Evolutionary conservation across 2,329 filamentous ascomycete species (phyloP), one percentile per base, ranked within the genome.

Genomic region (Sphaerulina musiva): DNA sequence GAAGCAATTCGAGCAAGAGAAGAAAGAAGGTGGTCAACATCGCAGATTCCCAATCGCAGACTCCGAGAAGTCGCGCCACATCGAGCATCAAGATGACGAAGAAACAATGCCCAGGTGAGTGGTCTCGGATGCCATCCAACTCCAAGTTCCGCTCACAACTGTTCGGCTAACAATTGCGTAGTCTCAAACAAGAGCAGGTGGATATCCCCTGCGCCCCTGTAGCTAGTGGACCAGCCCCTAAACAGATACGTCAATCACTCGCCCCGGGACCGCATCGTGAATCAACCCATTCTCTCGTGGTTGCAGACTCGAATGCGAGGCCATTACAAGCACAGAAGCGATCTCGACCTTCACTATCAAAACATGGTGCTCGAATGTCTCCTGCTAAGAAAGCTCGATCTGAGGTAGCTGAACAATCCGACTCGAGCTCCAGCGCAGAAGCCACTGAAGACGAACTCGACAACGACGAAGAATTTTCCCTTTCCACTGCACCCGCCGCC

Each of bases 81-180:
- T 51, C 6, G 39, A 54, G 32, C 51, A 55, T 17, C 53, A 58
- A 32, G 60, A 64, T 34, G 59, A 62, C 45, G 59, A 62, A 14
- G 54, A 63, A 40, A 39, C 41, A 12, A 44, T 47, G 20, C 48
- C 47, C 6, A 44, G 40, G 48, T 51, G 29, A 50, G 48, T 50
- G 0, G 17, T 38, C 36, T 10, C 20, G 20, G 20, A 20, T 20
- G 20, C 20, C 3, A 20, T 20, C 20, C 20, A 2, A 20, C 20
- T 20, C 20, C 20, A 20, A 20, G 20, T 20, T 20, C 7, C 9
- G 12, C 6, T 23, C 36, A 1, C 45, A 7, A 17, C 11, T 44
- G 17, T 4, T 14, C 32, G 11, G 7, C 6, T 3, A 23, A 14
- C 23, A 14, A 10, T 40, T 7, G 23, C 31, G 4, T 6, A 51